Evolutionary conservation across 1,284 basidiomycete species (phyloP).

Genomic region (Leccinum griseonigrum): DNA sequence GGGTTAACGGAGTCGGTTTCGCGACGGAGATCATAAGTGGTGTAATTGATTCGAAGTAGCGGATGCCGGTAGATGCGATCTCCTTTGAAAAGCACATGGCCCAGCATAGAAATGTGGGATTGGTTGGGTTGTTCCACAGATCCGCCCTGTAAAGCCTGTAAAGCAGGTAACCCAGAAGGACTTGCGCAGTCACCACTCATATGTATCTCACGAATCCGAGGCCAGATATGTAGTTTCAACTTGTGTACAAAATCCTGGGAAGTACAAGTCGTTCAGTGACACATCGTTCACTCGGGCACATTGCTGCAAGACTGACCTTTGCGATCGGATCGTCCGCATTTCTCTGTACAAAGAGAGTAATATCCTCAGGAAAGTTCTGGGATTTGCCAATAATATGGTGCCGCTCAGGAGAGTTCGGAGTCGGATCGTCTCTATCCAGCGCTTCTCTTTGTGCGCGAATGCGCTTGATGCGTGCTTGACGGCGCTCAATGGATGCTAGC

Average conservation of each 20-base stretch:
- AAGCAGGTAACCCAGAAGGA: background rate
- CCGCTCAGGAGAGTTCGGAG: background rate
- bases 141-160: background rate
- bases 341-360: background rate
- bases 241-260: background rate
- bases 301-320: background rate
- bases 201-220: background rate
- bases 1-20: background rate
- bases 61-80: background rate
- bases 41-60: background rate
- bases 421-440: background rate
- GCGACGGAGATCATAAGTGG: background rate
- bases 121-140: background rate
- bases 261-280: background rate
- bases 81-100: background rate
- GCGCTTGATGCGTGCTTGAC: background rate
- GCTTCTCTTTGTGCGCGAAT: background rate
- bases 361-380: background rate
- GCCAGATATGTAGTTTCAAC: background rate
- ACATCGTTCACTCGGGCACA: background rate
- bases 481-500: background rate
- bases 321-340: background rate
- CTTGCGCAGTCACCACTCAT: background rate
- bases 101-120: background rate
- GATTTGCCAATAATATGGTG: background rate